phyloP scores from a whole-genome alignment of 495 filamentous ascomycete genomes.

The Xylaria flabelliformis region DNA sequence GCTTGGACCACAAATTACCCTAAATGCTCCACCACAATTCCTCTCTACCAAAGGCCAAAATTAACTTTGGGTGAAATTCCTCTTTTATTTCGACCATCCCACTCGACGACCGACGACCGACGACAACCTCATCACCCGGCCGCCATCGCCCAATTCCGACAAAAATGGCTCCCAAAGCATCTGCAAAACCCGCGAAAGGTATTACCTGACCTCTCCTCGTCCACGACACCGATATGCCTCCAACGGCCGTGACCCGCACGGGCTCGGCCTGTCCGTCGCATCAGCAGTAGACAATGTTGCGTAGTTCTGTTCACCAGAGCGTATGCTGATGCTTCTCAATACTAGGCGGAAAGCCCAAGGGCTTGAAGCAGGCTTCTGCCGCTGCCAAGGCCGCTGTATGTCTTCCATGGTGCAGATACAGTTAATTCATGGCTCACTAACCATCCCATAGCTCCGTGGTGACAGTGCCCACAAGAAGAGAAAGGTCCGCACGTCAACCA shows the following conservation, averaged over 20 bases:
- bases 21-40: slow-evolving; percentile 27
- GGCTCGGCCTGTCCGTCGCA: slow-evolving; percentile 48
- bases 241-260: slow-evolving; percentile 32
- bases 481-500: slow-evolving; percentile 91
- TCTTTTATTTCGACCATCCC: slow-evolving; percentile 23
- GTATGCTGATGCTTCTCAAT: slow-evolving; percentile 55
- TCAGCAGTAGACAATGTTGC: slow-evolving; percentile 68
- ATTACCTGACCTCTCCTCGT: slow-evolving; percentile 45
- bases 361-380: slow-evolving; percentile 77
- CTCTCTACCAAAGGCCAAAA: slow-evolving; percentile 18
- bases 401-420: slow-evolving; percentile 32
- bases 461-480: slow-evolving; percentile 80
- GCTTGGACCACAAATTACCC: slow-evolving; percentile 26
- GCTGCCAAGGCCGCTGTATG: slow-evolving; percentile 94
- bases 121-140: slow-evolving; percentile 32
- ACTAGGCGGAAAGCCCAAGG: slow-evolving; percentile 68
- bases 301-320: slow-evolving; percentile 57
- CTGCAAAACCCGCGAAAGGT: slow-evolving; percentile 73
- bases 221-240: slow-evolving; percentile 31
- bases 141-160: slow-evolving; percentile 49
- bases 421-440: slow-evolving; percentile 1
- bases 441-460: slow-evolving; percentile 18
- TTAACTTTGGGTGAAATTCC: slow-evolving; percentile 20
- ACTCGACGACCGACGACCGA: slow-evolving; percentile 24
- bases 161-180: slow-evolving; percentile 74